Evolutionary conservation across 768 basidiomycete species (phyloP).

Genomic region (Rhodotorula taiwanensis): DNA sequence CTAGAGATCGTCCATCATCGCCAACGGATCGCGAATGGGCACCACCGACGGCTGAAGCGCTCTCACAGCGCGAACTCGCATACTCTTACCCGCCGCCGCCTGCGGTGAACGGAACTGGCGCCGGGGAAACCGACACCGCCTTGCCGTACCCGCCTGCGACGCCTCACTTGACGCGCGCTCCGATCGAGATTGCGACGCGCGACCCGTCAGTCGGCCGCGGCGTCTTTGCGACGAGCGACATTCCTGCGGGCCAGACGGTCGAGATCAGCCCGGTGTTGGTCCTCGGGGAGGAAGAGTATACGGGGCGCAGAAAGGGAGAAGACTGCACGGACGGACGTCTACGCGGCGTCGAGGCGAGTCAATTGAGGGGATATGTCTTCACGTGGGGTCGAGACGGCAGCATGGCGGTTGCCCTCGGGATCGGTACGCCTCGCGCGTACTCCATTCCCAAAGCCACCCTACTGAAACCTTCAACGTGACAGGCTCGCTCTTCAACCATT

Average conservation of each 20-base stretch:
- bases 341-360: conserved; percentile 54
- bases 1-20: too few species aligned
- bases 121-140: not conserved
- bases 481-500: conserved; percentile 82
- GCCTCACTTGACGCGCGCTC: conserved; percentile 42
- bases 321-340: conserved; percentile 1
- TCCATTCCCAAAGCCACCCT: too few species aligned
- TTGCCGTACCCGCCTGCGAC: conserved; percentile 27
- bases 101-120: not conserved
- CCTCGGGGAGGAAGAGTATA: conserved; percentile 64
- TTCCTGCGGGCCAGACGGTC: conserved; percentile 60
- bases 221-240: conserved; percentile 51
- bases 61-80: not conserved
- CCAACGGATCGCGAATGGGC: not conserved
- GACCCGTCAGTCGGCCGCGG: conserved; percentile 44
- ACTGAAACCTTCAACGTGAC: too few species aligned
- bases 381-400: conserved; percentile 57
- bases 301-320: conserved; percentile 37
- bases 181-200: conserved; percentile 40
- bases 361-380: conserved; percentile 69
- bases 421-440: conserved; percentile 52
- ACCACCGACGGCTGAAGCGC: not conserved
- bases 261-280: conserved; percentile 83
- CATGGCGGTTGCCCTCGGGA: conserved; percentile 70
- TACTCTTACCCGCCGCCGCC: conserved; percentile 33